Base-by-base conservation (phyloP, 1,284 basidiomycete genomes). In the Tylopilus sp. region DNA sequence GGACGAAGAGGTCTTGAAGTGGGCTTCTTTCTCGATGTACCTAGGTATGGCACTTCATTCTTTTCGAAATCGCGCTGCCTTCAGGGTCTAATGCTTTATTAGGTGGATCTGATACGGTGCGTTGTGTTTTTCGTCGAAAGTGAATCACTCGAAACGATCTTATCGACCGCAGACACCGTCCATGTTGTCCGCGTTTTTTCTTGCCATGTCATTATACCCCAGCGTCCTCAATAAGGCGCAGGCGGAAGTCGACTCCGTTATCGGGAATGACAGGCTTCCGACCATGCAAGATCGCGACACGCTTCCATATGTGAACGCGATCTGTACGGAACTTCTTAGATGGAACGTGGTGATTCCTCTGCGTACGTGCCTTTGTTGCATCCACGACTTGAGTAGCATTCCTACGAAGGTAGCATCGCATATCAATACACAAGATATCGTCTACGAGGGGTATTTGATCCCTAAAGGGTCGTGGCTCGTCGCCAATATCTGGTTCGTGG, bases 371-470 rank as follows among this genome's bases (percentile, higher is more conserved):
- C 8, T 25, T 34, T n/a, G n/a, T n/a, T n/a, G n/a, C n/a, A n/a
- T n/a, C n/a, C n/a, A n/a, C n/a, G n/a, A n/a, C n/a, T n/a, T n/a
- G n/a, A n/a, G n/a, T n/a, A n/a, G n/a, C n/a, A n/a, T n/a, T n/a
- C n/a, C n/a, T 26, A 19, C 37, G 28, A 13, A 1, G 11, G n/a
- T n/a, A 74, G 72, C 58, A 6, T 61, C 68, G 16, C 41, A 61
- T 46, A 65, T 70, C 2, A 59, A 62, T 1, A 63, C 58, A 15
- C 61, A 71, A 41, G 71, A 74, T n/a, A 58, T 64, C 4, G 44
- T 66, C 12, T 61, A 67, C 41, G 38, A 59, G 4, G 71, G 70
- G 6, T 68, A 70, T 45, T 41, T 67, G 2, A 72, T 75, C 10
- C 72, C 74, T 6, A 73, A 72, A 46, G 69, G 66, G 15, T 54